These are phyloP conservation scores for Scleromitrula shiraiana DNA, from an alignment of 2,329 filamentous ascomycete genomes.

Conservation along the genomic window DNA sequence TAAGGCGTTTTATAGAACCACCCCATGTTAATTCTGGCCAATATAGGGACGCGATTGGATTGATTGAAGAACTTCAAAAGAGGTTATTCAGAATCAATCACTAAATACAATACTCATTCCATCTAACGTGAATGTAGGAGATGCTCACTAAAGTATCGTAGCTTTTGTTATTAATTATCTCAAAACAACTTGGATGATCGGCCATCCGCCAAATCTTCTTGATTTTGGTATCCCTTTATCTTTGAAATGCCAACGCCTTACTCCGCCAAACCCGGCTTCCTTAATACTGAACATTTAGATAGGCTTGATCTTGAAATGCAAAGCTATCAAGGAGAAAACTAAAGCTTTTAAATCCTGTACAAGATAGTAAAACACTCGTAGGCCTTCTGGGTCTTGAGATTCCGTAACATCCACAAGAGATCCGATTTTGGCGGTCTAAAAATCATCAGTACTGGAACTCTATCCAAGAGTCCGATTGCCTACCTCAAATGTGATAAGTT, in stretches of 20 bases:
- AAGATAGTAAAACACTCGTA: conserved; percentile 97
- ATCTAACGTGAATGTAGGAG: too few relatives aligned
- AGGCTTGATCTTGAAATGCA: conserved; percentile 95
- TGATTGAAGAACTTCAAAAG: too few relatives aligned
- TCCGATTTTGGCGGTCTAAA: conserved; percentile 92
- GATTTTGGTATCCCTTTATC: conserved; percentile 27
- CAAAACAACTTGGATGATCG: too few relatives aligned
- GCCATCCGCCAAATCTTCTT: too few relatives aligned
- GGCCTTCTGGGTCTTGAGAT: conserved; percentile 88
- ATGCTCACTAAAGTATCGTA: too few relatives aligned
- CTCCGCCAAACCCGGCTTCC: conserved; percentile 13
- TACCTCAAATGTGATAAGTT: conserved; percentile 97
- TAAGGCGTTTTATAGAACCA: too few relatives aligned
- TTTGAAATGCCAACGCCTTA: conserved; percentile 22
- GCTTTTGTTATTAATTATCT: too few relatives aligned
- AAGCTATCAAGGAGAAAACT: conserved; percentile 89
- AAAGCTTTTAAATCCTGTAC: conserved; percentile 95
- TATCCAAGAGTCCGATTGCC: neutral
- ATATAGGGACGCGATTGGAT: too few relatives aligned
- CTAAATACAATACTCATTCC: too few relatives aligned
- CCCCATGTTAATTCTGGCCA: too few relatives aligned
- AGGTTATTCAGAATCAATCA: too few relatives aligned
- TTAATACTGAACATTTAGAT: conserved; percentile 39
- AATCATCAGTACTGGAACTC: neutral
- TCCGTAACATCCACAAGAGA: conserved; percentile 95